Conservation (phyloP, 2,329 filamentous ascomycete species). For the Cladophialophora exuberans region DNA sequence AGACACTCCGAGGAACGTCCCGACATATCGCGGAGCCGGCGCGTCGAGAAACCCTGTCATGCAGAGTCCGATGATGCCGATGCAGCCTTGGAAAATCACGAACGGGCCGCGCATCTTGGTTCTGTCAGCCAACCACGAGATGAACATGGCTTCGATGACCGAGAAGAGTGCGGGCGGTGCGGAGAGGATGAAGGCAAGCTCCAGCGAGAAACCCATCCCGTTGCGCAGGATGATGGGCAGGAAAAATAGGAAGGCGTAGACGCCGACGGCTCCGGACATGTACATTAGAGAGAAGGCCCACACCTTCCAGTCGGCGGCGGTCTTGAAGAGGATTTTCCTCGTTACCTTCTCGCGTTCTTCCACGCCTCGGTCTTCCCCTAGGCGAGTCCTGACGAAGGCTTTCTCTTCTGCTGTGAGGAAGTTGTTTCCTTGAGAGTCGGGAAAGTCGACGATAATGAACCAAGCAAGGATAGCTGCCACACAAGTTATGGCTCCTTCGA, state of each 20-base stretch:
- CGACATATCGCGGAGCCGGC: neutral
- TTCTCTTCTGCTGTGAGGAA: conserved; percentile 63
- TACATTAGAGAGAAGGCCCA: conserved; percentile 40
- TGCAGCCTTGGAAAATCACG: neutral
- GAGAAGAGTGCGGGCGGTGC: conserved; percentile 36
- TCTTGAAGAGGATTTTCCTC: conserved; percentile 34
- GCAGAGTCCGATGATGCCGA: conserved; percentile 64
- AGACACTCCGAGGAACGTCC: neutral
- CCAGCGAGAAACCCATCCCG: conserved; percentile 42
- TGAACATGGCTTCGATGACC: conserved; percentile 1
- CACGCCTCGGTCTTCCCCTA: conserved; percentile 64
- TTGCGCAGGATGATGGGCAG: conserved; percentile 43
- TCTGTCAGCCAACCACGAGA: conserved; percentile 9
- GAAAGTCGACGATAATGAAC: conserved; percentile 53
- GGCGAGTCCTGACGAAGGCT: conserved; percentile 57
- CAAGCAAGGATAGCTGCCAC: neutral
- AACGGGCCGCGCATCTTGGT: conserved; percentile 11
- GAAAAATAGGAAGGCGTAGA: conserved; percentile 69
- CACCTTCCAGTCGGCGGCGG: conserved; percentile 45
- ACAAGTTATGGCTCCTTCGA: conserved; percentile 52
- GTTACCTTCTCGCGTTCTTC: conserved; percentile 54
- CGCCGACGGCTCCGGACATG: conserved; percentile 53
- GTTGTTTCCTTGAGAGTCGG: conserved; percentile 60
- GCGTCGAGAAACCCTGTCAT: conserved; percentile 57
- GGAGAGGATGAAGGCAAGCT: conserved; percentile 38